phyloP scores from a whole-genome alignment of 495 filamentous ascomycete species.

The Neurospora sp. region DNA sequence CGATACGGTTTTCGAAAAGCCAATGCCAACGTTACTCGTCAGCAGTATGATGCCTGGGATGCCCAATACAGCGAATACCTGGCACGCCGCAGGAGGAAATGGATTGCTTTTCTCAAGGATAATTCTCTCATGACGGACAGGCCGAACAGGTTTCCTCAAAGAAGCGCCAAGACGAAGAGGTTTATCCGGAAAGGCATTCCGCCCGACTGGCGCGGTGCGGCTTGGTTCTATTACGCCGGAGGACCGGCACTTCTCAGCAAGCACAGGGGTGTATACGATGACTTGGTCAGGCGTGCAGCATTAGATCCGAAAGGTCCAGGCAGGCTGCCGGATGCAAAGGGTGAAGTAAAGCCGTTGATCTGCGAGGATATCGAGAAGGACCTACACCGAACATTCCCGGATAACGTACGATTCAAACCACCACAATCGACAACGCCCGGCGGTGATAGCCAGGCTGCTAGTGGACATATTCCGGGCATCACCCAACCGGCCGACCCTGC shows the following conservation, averaged over 20 bases:
- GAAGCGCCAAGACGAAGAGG: conserved; percentile 71
- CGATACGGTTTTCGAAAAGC: conserved; percentile 86
- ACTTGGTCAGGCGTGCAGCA: conserved; percentile 45
- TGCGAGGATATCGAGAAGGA: conserved; percentile 92
- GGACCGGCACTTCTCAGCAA: conserved; percentile 67
- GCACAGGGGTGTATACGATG: conserved; percentile 62
- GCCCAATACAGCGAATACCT: conserved; percentile 57
- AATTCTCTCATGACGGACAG: conserved; percentile 60
- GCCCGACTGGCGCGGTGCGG: conserved; percentile 80
- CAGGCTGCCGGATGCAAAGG: conserved; percentile 1
- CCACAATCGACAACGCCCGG: conserved; percentile 9
- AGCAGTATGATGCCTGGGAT: conserved; percentile 80
- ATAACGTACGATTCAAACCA: conserved; percentile 86
- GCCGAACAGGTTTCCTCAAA: conserved; percentile 69
- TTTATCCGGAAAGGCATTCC: conserved; percentile 95
- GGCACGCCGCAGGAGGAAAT: conserved; percentile 65
- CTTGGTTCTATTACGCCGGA: conserved; percentile 97
- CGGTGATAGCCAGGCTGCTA: conserved; percentile 3
- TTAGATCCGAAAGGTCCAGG: conserved; percentile 13
- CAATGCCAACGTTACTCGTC: conserved; percentile 63
- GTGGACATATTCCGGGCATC: not conserved
- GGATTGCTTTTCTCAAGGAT: conserved; percentile 66
- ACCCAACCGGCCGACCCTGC: conserved; percentile 18
- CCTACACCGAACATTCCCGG: conserved; percentile 89
- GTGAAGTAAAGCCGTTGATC: conserved; percentile 55